Evolutionary conservation across 2,329 filamentous ascomycete genomes (phyloP).

Genomic region (Scedosporium aurantiacum): DNA sequence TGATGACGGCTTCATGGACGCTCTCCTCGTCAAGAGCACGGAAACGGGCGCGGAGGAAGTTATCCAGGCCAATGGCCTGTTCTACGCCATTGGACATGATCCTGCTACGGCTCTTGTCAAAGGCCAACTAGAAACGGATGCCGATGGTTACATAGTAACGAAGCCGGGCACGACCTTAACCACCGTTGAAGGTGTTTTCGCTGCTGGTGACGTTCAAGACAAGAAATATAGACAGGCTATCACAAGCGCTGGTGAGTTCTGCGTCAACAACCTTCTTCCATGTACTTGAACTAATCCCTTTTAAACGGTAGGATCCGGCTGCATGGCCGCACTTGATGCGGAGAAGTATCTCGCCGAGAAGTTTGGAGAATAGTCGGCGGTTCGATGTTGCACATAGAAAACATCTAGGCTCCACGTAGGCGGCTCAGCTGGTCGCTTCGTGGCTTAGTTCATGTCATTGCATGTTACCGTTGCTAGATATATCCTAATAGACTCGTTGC

Average conservation of each 20-base stretch:
- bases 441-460: too few relatives aligned
- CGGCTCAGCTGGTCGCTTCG: too few relatives aligned
- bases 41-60: conserved; percentile 66
- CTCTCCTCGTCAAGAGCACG: conserved; percentile 73
- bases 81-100: conserved; percentile 96
- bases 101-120: conserved; percentile 86
- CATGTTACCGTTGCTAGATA: too few relatives aligned
- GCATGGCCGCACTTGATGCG: conserved; percentile 88
- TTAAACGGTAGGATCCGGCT: conserved; percentile 61
- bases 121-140: conserved; percentile 77
- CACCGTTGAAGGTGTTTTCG: conserved; percentile 84
- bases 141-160: conserved; percentile 84
- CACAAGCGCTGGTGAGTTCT: conserved; percentile 75
- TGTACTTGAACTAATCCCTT: conserved; percentile 9
- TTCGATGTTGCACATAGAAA: too few relatives aligned
- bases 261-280: background rate
- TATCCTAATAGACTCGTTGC: too few relatives aligned
- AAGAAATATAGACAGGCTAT: conserved; percentile 97
- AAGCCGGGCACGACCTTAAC: conserved; percentile 81
- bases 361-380: conserved; percentile 36
- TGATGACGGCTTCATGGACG: conserved; percentile 76
- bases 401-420: too few relatives aligned
- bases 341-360: conserved; percentile 80
- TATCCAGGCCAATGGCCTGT: conserved; percentile 83
- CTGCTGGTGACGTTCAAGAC: conserved; percentile 95